Conservation (phyloP, 495 filamentous ascomycete species). For the Achaetomiella virescens region DNA sequence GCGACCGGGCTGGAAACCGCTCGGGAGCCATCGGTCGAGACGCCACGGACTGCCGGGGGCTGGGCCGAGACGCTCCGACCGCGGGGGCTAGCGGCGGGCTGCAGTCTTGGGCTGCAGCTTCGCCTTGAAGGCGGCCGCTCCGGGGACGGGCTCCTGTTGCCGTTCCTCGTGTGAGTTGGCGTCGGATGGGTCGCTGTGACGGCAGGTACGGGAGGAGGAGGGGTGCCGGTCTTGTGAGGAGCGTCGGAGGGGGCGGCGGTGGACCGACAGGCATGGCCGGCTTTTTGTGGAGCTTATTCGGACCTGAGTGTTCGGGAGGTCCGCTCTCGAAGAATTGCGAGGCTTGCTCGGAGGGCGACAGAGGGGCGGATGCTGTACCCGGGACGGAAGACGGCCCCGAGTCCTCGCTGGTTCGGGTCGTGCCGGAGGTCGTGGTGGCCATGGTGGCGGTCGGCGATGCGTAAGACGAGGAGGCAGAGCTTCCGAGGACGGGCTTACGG, state of each 20-base stretch:
- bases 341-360: slow-evolving; percentile 5
- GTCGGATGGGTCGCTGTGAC: slow-evolving; percentile 12
- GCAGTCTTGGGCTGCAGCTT: slow-evolving; percentile 27
- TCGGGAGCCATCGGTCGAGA: slow-evolving; percentile 21
- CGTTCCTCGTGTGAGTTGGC: not conserved
- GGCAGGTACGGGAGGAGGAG: slow-evolving; percentile 7
- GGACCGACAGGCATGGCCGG: slow-evolving; percentile 12
- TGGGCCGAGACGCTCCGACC: slow-evolving; percentile 39
- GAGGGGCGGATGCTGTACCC: not conserved
- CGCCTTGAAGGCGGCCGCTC: slow-evolving; percentile 4
- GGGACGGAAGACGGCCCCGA: slow-evolving; percentile 7
- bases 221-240: not conserved
- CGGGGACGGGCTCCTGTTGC: slow-evolving; percentile 11
- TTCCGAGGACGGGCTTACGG: slow-evolving; percentile 17
- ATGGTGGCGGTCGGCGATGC: slow-evolving; percentile 2
- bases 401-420: slow-evolving; percentile 2
- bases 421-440: not conserved
- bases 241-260: slow-evolving; percentile 3
- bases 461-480: not conserved
- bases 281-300: slow-evolving; percentile 21
- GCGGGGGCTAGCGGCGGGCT: slow-evolving; percentile 20
- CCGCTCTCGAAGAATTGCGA: slow-evolving; percentile 2
- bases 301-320: not conserved
- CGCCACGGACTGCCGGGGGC: slow-evolving; percentile 19
- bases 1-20: slow-evolving; percentile 22